phyloP scores from a whole-genome alignment of 768 basidiomycete species.

The Favolaschia claudopus region DNA sequence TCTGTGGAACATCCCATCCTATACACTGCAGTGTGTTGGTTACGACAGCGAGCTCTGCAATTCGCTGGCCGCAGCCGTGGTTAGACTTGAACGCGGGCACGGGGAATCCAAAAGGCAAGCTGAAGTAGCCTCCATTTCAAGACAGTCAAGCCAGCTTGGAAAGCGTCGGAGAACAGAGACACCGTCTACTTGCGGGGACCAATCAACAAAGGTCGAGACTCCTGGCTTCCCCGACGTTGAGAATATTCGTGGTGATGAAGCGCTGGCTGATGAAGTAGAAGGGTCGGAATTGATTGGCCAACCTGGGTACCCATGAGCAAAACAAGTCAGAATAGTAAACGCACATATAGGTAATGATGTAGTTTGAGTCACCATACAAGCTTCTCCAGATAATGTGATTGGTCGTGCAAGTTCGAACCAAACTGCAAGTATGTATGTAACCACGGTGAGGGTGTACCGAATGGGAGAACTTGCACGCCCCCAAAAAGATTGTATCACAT shows the following conservation, averaged over 20 bases:
- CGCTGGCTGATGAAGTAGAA: neutral
- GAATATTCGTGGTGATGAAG: neutral
- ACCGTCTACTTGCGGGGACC: neutral
- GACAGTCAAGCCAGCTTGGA: neutral
- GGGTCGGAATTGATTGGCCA: no score
- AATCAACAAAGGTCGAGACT: neutral
- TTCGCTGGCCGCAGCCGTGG: slow-evolving; percentile 1
- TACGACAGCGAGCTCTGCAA: slow-evolving; percentile 28
- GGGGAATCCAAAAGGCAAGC: no score
- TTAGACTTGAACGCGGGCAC: neutral
- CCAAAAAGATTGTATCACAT: no score
- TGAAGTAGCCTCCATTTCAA: neutral
- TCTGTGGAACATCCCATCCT: slow-evolving; percentile 35
- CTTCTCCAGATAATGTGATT: no score
- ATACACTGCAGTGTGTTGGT: slow-evolving; percentile 34
- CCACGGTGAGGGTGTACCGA: slow-evolving; percentile 10
- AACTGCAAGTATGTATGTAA: no score
- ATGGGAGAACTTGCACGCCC: slow-evolving; percentile 3
- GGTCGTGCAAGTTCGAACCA: no score
- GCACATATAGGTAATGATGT: no score
- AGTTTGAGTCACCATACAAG: no score
- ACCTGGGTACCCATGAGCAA: no score
- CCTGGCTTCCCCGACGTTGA: no score
- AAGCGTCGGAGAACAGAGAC: slow-evolving; percentile 7
- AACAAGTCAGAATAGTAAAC: no score